These are phyloP conservation scores for Didymella glomerata DNA, from an alignment of 2,329 filamentous ascomycete genomes.

Conservation along the genomic window DNA sequence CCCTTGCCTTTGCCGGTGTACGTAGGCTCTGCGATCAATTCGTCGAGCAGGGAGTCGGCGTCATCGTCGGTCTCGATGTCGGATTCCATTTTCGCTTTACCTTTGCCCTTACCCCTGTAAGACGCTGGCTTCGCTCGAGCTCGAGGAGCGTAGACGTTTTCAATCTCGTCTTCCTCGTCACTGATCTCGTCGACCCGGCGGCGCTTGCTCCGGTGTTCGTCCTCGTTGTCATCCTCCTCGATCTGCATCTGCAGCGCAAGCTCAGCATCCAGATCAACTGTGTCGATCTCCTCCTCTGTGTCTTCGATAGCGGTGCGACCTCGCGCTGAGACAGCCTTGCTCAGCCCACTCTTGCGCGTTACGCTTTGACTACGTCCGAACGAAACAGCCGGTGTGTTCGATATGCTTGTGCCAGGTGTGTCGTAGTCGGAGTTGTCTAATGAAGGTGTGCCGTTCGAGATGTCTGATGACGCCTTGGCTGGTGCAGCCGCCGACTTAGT, in stretches of 20 bases:
- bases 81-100: constrained; percentile 30
- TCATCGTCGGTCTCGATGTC: constrained; percentile 19
- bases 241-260: constrained; percentile 67
- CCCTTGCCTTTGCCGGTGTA: constrained; percentile 40
- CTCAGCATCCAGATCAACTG: constrained; percentile 58
- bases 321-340: constrained; percentile 31
- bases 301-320: constrained; percentile 33
- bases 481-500: constrained; percentile 13
- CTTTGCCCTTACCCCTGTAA: constrained; percentile 40
- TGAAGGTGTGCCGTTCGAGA: constrained; percentile 44
- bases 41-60: constrained; percentile 31
- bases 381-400: constrained; percentile 62
- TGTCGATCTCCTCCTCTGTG: constrained; percentile 40
- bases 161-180: constrained; percentile 41
- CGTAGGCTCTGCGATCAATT: constrained; percentile 5
- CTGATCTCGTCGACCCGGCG: constrained; percentile 35
- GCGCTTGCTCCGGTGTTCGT: constrained; percentile 52
- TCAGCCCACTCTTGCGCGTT: constrained; percentile 36
- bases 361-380: constrained; percentile 31
- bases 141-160: neutral
- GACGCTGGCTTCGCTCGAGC: constrained; percentile 11
- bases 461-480: constrained; percentile 31
- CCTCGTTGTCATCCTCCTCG: constrained; percentile 60
- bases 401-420: constrained; percentile 69
- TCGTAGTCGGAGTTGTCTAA: constrained; percentile 60